Conservation (phyloP, 257 asterid species). For the Galeopsis tetrahit region DNA sequence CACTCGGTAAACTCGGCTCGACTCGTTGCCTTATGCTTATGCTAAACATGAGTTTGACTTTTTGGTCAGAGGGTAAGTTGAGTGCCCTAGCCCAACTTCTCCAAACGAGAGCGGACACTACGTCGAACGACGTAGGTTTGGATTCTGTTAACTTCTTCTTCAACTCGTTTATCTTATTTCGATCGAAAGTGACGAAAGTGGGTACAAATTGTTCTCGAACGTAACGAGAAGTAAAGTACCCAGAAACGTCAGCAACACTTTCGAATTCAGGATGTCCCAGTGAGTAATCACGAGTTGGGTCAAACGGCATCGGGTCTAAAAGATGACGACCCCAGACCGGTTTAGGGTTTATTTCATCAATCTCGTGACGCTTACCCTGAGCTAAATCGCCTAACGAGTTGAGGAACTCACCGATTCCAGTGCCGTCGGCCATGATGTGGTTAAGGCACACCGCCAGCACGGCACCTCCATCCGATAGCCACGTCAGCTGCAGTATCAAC, state of each 20-base stretch:
- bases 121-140: neutral
- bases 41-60: constrained; percentile 58
- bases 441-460: constrained; percentile 56
- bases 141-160: neutral
- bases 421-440: constrained; percentile 69
- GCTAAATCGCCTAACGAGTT: constrained; percentile 66
- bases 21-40: constrained; percentile 20
- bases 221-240: constrained; percentile 41
- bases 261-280: constrained; percentile 52
- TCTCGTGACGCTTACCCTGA: constrained; percentile 23
- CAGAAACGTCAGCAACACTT: constrained; percentile 49
- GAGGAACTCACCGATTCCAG: constrained; percentile 67
- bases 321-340: constrained; percentile 63
- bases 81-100: constrained; percentile 32
- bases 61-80: constrained; percentile 50
- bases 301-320: constrained; percentile 23
- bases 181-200: constrained; percentile 43
- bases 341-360: constrained; percentile 30
- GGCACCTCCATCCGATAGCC: constrained; percentile 68
- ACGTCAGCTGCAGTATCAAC: constrained; percentile 70
- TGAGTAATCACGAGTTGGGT: neutral
- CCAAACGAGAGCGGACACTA: neutral
- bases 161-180: neutral
- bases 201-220: constrained; percentile 47
- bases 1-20: constrained; percentile 55